phyloP scores from a whole-genome alignment of 805 yeast species.

The Cyberlindnera americana region DNA sequence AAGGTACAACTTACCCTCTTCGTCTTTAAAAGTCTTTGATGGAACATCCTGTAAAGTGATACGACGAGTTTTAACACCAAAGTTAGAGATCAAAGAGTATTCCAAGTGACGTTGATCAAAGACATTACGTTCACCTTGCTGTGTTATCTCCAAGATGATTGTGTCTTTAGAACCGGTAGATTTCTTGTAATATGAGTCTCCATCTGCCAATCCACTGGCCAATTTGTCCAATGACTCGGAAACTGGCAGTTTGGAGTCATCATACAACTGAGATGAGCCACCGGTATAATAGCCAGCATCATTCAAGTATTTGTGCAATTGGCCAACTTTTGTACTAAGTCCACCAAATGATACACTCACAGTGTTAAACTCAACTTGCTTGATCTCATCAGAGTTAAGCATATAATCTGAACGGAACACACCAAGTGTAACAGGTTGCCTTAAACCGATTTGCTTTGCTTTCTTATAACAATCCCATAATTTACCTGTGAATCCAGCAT shows the following conservation, averaged over 20 bases:
- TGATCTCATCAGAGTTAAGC: conserved; percentile 53
- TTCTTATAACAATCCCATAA: conserved; percentile 56
- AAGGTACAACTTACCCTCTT: conserved; percentile 47
- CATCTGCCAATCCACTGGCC: conserved; percentile 68
- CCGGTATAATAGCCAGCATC: conserved; percentile 50
- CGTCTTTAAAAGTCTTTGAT: conserved; percentile 36
- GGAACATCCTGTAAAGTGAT: conserved; percentile 60
- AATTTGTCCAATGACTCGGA: conserved; percentile 62
- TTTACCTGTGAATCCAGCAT: conserved; percentile 77
- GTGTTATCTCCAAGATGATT: conserved; percentile 72
- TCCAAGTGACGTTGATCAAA: conserved; percentile 90
- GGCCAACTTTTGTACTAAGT: conserved; percentile 73
- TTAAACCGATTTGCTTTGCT: conserved; percentile 46
- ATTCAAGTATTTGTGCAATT: conserved; percentile 67
- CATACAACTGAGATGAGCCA: conserved; percentile 39
- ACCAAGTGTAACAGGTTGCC: conserved; percentile 73
- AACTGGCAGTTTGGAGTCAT: conserved; percentile 52
- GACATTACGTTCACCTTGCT: conserved; percentile 81
- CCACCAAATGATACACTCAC: conserved; percentile 96
- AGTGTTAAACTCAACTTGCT: conserved; percentile 96
- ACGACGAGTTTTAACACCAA: conserved; percentile 61
- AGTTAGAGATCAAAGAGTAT: conserved; percentile 53
- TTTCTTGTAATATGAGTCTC: conserved; percentile 52
- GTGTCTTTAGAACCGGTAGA: conserved; percentile 34
- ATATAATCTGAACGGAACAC: conserved; percentile 89